phyloP scores from a whole-genome alignment of 2,329 filamentous ascomycete species.

The Sporothrix pallida region DNA sequence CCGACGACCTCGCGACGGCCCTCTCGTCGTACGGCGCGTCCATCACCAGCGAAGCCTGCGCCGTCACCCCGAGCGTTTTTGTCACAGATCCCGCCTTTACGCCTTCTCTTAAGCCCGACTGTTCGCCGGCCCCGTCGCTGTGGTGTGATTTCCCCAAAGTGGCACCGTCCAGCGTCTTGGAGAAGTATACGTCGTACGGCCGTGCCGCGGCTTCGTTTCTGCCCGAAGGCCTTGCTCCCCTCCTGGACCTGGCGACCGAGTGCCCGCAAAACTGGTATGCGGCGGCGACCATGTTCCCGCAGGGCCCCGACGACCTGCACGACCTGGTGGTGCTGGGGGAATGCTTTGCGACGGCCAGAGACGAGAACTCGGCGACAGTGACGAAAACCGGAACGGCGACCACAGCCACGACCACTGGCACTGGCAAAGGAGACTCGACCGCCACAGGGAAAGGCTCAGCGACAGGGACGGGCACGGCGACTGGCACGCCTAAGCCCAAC shows the following conservation, averaged over 20 bases:
- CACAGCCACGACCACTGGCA: not conserved
- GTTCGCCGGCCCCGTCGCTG: not conserved
- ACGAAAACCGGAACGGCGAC: not conserved
- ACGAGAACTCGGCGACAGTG: not conserved
- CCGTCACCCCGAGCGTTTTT: not conserved
- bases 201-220: not conserved
- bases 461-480: not conserved
- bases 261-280: constrained; percentile 6
- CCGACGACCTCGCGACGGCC: not conserved
- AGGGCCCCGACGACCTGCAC: not conserved
- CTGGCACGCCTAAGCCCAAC: not conserved
- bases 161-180: not conserved
- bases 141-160: not conserved
- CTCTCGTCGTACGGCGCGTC: constrained; percentile 1
- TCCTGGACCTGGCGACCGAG: not conserved
- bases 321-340: constrained; percentile 8
- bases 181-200: not conserved
- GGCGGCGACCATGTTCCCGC: constrained; percentile 18
- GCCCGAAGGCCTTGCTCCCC: not conserved
- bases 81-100: not conserved
- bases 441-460: not conserved
- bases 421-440: too few relatives aligned
- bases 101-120: not conserved
- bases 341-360: not conserved
- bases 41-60: not conserved